Evolutionary conservation across 2,329 filamentous ascomycete genomes (phyloP).

Genomic region (Aspergillus flavus): DNA sequence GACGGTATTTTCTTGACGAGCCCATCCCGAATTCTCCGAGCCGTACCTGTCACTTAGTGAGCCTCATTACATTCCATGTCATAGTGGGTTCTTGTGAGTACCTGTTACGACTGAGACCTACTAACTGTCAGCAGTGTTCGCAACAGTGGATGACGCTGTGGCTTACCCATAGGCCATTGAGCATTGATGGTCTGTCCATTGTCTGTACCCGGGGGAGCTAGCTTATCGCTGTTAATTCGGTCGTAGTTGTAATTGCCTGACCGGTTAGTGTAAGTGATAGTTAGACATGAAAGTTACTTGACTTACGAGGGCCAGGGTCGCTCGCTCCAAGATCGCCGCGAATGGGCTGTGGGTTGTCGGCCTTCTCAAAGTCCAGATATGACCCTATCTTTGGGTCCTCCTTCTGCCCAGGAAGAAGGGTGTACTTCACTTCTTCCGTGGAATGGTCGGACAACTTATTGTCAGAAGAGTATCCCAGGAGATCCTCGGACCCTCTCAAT

Average conservation of each 20-base stretch:
- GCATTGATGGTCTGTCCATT: conserved; percentile 43
- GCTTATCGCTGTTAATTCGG: conserved; percentile 57
- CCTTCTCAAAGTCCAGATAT: conserved; percentile 57
- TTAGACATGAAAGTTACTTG: neutral
- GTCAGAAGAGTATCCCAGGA: conserved; percentile 44
- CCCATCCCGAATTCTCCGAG: conserved; percentile 53
- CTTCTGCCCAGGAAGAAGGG: conserved; percentile 55
- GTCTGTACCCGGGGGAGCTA: conserved; percentile 59
- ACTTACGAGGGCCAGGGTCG: conserved; percentile 55
- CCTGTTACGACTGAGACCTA: conserved; percentile 51
- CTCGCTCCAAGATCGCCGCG: conserved; percentile 54
- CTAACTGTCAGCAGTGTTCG: conserved; percentile 9
- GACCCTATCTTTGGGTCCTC: conserved; percentile 54
- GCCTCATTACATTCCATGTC: neutral
- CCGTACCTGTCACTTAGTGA: conserved; percentile 37
- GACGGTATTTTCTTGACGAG: conserved; percentile 55
- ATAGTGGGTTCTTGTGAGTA: conserved; percentile 8
- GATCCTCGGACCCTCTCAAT: conserved; percentile 30
- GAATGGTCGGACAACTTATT: conserved; percentile 39
- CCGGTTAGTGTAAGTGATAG: neutral
- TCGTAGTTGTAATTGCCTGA: conserved; percentile 54
- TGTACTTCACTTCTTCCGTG: conserved; percentile 41
- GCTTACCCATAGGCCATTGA: conserved; percentile 56
- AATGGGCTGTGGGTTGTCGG: conserved; percentile 58
- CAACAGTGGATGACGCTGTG: too few relatives aligned